Evolutionary conservation across 352 stramenopile genomes (phyloP).

Genomic region (Plasmopara halstedii): DNA sequence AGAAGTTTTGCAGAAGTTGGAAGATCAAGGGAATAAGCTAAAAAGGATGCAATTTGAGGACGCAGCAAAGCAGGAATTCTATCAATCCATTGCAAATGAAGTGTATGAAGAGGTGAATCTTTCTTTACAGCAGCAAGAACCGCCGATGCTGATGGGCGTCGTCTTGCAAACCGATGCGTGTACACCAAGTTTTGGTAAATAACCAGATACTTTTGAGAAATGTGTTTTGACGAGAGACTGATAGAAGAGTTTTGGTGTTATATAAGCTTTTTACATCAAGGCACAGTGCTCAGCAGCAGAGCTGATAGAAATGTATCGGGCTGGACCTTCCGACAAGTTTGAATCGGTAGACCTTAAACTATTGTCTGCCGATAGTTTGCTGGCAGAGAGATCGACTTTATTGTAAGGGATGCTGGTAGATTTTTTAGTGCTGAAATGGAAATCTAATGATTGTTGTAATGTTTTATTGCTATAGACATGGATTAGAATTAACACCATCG

Average conservation of each 20-base stretch:
- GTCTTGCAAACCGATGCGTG: conserved; percentile 57
- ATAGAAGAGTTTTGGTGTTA: too few species aligned
- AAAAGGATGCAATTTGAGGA: conserved; percentile 17
- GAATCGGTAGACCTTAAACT: conserved; percentile 52
- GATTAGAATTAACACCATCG: conserved; percentile 37
- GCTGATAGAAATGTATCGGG: conserved; percentile 32
- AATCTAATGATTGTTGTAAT: not conserved
- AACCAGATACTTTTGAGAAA: not conserved
- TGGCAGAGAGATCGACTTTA: conserved; percentile 11
- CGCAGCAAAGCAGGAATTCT: conserved; percentile 39
- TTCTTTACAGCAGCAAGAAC: conserved; percentile 20
- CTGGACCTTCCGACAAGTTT: conserved; percentile 42
- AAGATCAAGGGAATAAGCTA: conserved; percentile 4
- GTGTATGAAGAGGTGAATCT: conserved; percentile 80
- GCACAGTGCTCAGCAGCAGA: conserved; percentile 26
- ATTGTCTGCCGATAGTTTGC: conserved; percentile 26
- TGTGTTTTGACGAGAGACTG: not conserved
- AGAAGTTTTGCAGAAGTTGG: conserved; percentile 18
- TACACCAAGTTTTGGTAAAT: conserved; percentile 74
- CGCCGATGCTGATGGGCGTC: conserved; percentile 57
- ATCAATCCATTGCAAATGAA: conserved; percentile 64
- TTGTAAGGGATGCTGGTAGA: conserved; percentile 19
- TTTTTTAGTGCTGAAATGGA: not conserved
- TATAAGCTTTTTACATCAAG: conserved; percentile 52
- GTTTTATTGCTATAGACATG: conserved; percentile 17